These are phyloP conservation scores for Colletotrichum orchidophilum DNA, from an alignment of 2,329 filamentous ascomycete genomes.

Conservation along the genomic window DNA sequence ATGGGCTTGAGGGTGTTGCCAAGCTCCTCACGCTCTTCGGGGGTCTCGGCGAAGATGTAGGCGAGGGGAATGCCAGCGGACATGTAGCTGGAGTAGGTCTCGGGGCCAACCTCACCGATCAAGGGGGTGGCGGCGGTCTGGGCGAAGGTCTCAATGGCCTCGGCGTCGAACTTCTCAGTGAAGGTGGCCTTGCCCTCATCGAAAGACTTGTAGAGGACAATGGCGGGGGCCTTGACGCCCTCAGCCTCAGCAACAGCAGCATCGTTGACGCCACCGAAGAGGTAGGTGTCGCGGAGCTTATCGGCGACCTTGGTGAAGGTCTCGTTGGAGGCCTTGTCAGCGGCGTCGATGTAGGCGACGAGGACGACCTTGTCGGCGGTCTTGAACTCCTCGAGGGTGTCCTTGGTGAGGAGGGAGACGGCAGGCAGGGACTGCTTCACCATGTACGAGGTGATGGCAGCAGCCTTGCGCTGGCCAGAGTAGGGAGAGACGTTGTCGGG, in stretches of 20 bases:
- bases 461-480: constrained; percentile 87
- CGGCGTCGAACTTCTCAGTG: constrained; percentile 81
- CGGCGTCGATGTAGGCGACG: constrained; percentile 83
- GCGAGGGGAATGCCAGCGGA: constrained; percentile 89
- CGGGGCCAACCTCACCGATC: constrained; percentile 94
- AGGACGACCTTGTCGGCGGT: constrained; percentile 96
- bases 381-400: constrained; percentile 95
- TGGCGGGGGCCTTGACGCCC: constrained; percentile 84
- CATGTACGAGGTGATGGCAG: constrained; percentile 86
- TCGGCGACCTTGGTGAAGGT: constrained; percentile 81
- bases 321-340: constrained; percentile 87
- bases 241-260: constrained; percentile 86
- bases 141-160: constrained; percentile 83
- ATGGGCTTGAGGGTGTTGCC: constrained; percentile 82
- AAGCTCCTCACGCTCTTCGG: constrained; percentile 86
- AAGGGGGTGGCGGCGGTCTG: constrained; percentile 88
- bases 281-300: constrained; percentile 86
- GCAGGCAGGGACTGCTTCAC: constrained; percentile 96
- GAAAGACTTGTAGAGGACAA: constrained; percentile 97
- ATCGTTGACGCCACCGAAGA: constrained; percentile 90
- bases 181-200: constrained; percentile 94
- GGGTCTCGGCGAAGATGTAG: constrained; percentile 95
- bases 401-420: constrained; percentile 83
- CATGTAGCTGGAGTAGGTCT: constrained; percentile 95
- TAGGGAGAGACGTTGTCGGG: constrained; percentile 84